Evolutionary conservation across 352 stramenopile genomes (phyloP).

Genomic region (Phytophthora lateralis): DNA sequence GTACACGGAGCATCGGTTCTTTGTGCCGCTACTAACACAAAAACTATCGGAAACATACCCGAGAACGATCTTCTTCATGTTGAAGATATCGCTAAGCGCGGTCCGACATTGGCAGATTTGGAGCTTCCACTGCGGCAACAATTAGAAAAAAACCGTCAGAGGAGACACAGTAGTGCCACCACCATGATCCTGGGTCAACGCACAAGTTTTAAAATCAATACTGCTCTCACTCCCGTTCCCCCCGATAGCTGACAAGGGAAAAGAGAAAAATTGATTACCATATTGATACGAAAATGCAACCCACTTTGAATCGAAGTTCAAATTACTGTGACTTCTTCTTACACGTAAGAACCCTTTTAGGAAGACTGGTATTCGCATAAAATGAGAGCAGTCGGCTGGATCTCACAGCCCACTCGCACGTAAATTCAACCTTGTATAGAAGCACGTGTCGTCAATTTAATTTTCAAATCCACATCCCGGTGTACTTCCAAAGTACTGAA

Average conservation of each 20-base stretch:
- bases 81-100: not conserved
- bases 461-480: too few relatives aligned
- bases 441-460: too few relatives aligned
- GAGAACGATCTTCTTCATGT: not conserved
- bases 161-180: conserved; percentile 11
- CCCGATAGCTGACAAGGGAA: not conserved
- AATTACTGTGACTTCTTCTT: too few relatives aligned
- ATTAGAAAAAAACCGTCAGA: not conserved
- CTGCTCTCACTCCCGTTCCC: not conserved
- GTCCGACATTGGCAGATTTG: conserved; percentile 14
- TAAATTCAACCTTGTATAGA: too few relatives aligned
- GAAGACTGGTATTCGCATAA: too few relatives aligned
- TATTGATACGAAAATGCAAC: too few relatives aligned
- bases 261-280: too few relatives aligned
- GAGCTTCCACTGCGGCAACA: not conserved
- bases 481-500: too few relatives aligned
- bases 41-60: not conserved
- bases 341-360: too few relatives aligned
- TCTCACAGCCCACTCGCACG: too few relatives aligned
- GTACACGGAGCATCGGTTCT: not conserved
- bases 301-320: too few relatives aligned
- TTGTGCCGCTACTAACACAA: not conserved
- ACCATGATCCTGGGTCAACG: conserved; percentile 8
- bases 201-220: not conserved
- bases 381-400: too few relatives aligned